Evolutionary conservation across 352 stramenopile species (phyloP).

Genomic region (Thalassiosira livingstoniorum): DNA sequence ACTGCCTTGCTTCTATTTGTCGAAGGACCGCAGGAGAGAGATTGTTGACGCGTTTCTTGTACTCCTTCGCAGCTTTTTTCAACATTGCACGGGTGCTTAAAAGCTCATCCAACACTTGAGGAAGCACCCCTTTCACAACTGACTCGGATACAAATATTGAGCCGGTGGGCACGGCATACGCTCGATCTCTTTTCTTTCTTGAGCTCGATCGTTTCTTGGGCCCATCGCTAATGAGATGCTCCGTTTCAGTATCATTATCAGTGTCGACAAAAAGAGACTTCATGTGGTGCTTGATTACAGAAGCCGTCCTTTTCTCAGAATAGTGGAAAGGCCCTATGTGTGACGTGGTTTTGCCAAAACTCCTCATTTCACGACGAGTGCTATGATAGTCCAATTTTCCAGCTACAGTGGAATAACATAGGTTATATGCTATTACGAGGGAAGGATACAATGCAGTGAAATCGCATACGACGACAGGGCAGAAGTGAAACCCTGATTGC

Average conservation of each 20-base stretch:
- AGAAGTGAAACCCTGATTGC: conserved; percentile 93
- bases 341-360: conserved; percentile 71
- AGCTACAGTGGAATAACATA: conserved; percentile 97
- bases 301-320: conserved; percentile 72
- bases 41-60: conserved; percentile 78
- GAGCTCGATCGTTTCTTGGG: conserved; percentile 5
- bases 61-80: conserved; percentile 97
- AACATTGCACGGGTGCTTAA: conserved; percentile 96
- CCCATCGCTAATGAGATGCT: no score
- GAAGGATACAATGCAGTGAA: conserved; percentile 99
- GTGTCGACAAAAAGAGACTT: conserved; percentile 74
- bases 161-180: conserved; percentile 93
- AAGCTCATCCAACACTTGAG: conserved; percentile 96
- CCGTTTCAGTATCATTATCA: no score
- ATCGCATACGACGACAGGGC: conserved; percentile 98
- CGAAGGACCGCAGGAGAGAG: conserved; percentile 83
- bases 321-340: conserved; percentile 81
- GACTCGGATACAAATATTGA: conserved; percentile 93
- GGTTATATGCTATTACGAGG: conserved; percentile 99
- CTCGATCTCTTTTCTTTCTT: conserved; percentile 62
- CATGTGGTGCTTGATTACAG: conserved; percentile 80
- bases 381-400: conserved; percentile 88
- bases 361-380: conserved; percentile 74
- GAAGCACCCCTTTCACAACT: conserved; percentile 94
- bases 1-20: conserved; percentile 89